phyloP scores from a whole-genome alignment of 2,329 filamentous ascomycete species.

The Chrysoporthe cubensis region DNA sequence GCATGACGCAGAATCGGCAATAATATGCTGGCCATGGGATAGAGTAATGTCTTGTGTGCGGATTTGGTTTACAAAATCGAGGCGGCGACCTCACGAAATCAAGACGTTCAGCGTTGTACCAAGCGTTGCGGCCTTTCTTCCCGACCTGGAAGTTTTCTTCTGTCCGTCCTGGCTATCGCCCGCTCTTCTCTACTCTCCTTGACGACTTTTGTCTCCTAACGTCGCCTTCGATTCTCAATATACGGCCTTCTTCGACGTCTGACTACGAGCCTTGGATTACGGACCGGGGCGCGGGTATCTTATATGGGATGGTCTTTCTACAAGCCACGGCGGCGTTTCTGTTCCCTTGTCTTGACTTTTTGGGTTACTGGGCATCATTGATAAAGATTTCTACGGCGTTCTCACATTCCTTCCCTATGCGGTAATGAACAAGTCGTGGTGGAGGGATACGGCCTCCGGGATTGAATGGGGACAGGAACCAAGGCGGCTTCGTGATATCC shows the following conservation, averaged over 20 bases:
- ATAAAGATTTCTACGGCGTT: constrained; percentile 26
- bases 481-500: constrained; percentile 19
- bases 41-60: constrained; percentile 25
- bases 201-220: constrained; percentile 12
- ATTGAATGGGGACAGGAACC: background rate
- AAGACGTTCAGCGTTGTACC: constrained; percentile 24
- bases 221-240: constrained; percentile 26
- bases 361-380: constrained; percentile 14
- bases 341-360: constrained; percentile 5
- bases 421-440: constrained; percentile 17
- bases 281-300: constrained; percentile 17
- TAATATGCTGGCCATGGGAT: constrained; percentile 17
- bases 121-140: background rate
- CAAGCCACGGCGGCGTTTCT: constrained; percentile 22
- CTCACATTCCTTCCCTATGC: constrained; percentile 20
- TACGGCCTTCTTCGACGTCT: constrained; percentile 12
- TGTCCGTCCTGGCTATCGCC: constrained; percentile 16
- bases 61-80: constrained; percentile 8
- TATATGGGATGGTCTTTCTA: constrained; percentile 21
- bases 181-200: constrained; percentile 22
- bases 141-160: background rate
- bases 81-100: constrained; percentile 15
- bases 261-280: constrained; percentile 18
- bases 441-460: background rate
- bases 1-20: constrained; percentile 1